Evolutionary conservation across 148 eudicot species (phyloP).

Genomic region (Rhododendron ovatum): DNA sequence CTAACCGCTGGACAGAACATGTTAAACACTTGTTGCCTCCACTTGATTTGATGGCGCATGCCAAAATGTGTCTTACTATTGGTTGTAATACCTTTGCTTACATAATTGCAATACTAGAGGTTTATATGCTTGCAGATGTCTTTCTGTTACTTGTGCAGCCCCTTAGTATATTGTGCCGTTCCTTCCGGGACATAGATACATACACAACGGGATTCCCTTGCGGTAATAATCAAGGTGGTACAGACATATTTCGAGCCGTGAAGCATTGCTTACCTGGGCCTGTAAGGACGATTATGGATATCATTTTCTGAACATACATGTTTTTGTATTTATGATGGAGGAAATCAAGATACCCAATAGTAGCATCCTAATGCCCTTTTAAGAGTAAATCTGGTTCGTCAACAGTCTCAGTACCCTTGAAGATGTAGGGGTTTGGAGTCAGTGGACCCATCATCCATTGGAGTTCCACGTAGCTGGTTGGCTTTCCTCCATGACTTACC

Average conservation of each 20-base stretch:
- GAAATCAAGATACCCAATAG: conserved; percentile 3
- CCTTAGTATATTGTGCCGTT: conserved; percentile 73
- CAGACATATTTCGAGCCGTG: conserved; percentile 71
- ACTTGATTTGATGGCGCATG: conserved; percentile 5
- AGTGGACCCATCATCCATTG: neutral
- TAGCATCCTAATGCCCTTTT: neutral
- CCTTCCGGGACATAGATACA: conserved; percentile 76
- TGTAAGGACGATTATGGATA: conserved; percentile 33
- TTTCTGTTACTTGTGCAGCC: conserved; percentile 55
- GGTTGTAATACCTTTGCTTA: neutral
- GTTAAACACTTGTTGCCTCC: neutral
- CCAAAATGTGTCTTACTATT: neutral
- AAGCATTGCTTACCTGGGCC: conserved; percentile 93
- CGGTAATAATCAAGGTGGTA: conserved; percentile 62
- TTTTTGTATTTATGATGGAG: neutral
- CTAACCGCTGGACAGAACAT: neutral
- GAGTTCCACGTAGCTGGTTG: neutral
- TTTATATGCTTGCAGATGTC: conserved; percentile 8
- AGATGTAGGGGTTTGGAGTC: neutral
- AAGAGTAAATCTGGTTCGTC: neutral
- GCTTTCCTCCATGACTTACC: neutral
- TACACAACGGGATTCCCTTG: conserved; percentile 86
- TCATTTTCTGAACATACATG: neutral
- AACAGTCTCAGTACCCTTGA: neutral
- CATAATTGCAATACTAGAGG: neutral